Evolutionary conservation across 2,329 filamentous ascomycete species (phyloP), one percentile per base, ranked within the genome.

Genomic region (Sporothrix protearum): DNA sequence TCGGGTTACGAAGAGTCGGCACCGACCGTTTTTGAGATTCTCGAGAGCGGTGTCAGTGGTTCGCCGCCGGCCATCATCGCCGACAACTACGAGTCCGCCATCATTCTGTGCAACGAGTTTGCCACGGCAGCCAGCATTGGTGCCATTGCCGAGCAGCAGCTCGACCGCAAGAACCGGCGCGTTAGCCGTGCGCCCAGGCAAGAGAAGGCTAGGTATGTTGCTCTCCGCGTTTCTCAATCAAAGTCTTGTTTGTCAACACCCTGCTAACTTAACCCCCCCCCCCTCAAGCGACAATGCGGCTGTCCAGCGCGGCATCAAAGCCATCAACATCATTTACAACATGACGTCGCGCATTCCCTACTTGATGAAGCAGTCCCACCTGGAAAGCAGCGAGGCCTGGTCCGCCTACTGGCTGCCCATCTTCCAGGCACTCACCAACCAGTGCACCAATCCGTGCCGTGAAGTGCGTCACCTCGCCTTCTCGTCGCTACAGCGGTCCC

Each of bases 321-420:
- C 95, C 5, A 88, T 98, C 75, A 87, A 87, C 36, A 88, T 95
- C 71, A 91, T 98, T 68, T 93, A 94, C 77, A 88, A 90, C 74
- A 87, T 98, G 81, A 96, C 93, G 1, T 85, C 85, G 69, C 89
- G 93, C 53, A 94, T 97, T 30, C 93, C 95, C 1, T 86, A 90
- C 69, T 87, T 98, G 47, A 97, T 99, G 84, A 88, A 93, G 78
- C 93, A 97, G 78, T 97, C 94, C 28, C 95, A 97, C 77, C 88
- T 98, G 1, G 96, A 97, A 78, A 91, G 88, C 73, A 92, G 86
- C 72, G 92, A 97, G 85, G 96, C 96, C 16, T 99, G 96, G 96
- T 94, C 93, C 68, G 93, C 96, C 9, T 99, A 99, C 80, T 99
- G 96, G 96, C 90, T 94, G 16, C 96, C 95, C 1, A 94, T 99